Evolutionary conservation across 129 eudicot genomes (phyloP), one percentile per base, ranked within the genome.

Genomic region (Centrapalus pauciflorus): DNA sequence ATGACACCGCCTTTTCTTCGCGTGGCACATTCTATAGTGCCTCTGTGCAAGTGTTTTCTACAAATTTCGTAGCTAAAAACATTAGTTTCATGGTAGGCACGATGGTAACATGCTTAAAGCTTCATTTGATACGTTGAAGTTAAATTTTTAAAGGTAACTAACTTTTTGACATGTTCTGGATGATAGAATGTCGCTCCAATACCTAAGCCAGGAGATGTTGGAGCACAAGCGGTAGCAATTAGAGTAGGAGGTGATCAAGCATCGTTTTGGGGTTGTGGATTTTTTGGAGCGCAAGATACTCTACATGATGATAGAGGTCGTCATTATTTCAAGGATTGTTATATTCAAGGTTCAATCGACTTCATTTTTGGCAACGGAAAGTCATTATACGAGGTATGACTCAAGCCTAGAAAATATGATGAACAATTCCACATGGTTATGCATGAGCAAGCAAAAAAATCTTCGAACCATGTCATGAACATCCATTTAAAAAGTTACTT

Each of bases 281-380:
- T 92, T 80, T 92, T 88, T 71, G 96, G 96, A 72, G 96, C 96
- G 1, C 98, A 92, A 21, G 98, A 92, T 46, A 92, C 98, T 4
- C 95, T 92, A 63, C 98, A 92, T 57, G 98, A 92, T 16, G 98
- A 92, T 50, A 80, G 95, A 68, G 98, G 98, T 76, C 90, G 98
- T 28, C 98, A 92, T 77, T 92, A 92, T 80, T 92, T 88, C 79
- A 85, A 78, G 68, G 95, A 92, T 4, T 92, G 96, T 57, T 88
- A 88, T 63, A 85, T 92, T 32, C 98, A 92, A 68, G 98, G 98
- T 23, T 92, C 98, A 23, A 88, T 92, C 3, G 96, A 92, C 66
- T 92, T 92, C 70, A 82, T 92, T 37, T 85, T 92, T 30, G 98
- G 98, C 64, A 88, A 92, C 69, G 98, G 67, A 6, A 92, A 89